Conservation (phyloP, 352 stramenopile genomes). For the Phytophthora europaea region DNA sequence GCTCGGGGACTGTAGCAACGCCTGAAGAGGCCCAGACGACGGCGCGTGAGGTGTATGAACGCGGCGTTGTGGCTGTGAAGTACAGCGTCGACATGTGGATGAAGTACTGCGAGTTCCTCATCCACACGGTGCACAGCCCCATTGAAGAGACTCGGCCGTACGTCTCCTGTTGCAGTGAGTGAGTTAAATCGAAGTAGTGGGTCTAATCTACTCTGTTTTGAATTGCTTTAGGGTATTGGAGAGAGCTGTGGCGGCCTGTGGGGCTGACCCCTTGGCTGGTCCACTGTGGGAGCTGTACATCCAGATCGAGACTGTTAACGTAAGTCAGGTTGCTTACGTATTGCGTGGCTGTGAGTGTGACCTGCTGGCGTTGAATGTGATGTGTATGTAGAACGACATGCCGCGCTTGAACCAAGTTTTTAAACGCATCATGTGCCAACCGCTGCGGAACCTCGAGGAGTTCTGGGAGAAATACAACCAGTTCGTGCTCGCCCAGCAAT, state of each 20-base stretch:
- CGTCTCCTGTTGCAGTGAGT: slow-evolving; percentile 4
- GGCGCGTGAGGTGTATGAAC: slow-evolving; percentile 73
- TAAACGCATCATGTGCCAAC: slow-evolving; percentile 79
- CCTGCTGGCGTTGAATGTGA: neutral
- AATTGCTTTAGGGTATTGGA: slow-evolving; percentile 51
- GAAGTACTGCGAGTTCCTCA: slow-evolving; percentile 87
- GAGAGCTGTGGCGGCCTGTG: slow-evolving; percentile 63
- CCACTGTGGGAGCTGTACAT: slow-evolving; percentile 86
- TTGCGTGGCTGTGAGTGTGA: neutral
- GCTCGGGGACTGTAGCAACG: slow-evolving; percentile 45
- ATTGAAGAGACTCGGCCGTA: slow-evolving; percentile 76
- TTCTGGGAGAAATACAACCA: slow-evolving; percentile 91
- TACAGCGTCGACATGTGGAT: slow-evolving; percentile 89
- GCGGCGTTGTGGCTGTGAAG: slow-evolving; percentile 66
- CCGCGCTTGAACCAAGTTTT: slow-evolving; percentile 82
- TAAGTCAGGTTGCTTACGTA: slow-evolving; percentile 21
- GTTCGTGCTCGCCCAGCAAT: slow-evolving; percentile 80
- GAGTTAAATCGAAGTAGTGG: slow-evolving; percentile 6
- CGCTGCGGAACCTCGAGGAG: slow-evolving; percentile 81
- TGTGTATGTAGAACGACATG: slow-evolving; percentile 85
- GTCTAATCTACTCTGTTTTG: slow-evolving; percentile 14
- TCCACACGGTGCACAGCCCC: slow-evolving; percentile 63
- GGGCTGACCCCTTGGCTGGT: slow-evolving; percentile 71
- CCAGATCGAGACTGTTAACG: slow-evolving; percentile 80
- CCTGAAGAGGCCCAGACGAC: slow-evolving; percentile 53